Evolutionary conservation across 2,329 filamentous ascomycete genomes (phyloP), one percentile per base, ranked within the genome.

Genomic region (Epichloe sibirici): DNA sequence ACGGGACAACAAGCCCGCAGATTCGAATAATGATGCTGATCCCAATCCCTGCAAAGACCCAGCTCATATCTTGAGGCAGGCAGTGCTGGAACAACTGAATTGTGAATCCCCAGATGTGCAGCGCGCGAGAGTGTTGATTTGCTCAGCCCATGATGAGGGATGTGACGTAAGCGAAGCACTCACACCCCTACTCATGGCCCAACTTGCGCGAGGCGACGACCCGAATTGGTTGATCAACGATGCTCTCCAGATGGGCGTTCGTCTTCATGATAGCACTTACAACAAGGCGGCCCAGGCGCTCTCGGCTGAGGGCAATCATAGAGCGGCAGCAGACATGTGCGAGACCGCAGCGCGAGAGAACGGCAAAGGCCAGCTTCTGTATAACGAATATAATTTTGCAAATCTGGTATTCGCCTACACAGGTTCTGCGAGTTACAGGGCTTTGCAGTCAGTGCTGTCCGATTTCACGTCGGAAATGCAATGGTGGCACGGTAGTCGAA

Each of bases 81-180:
- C 72, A 8, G 70, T 79, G 8, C 58, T 69, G 9, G 73, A 74
- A 2, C 65, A 69, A 13, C 58, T 78, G 49, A 62, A 61, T 15
- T 45, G 59, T 15, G 61, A 68, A 39, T 61, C 59, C 3, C 53
- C 60, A 3, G 58, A 62, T 44, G 53, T 66, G 47, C 53, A 59
- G 46, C 46, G 59, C 21, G 73, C 75, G 1, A 61, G 68, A 17
- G 57, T 56, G 0, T 62, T 79, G 15, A 66, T 80, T 5, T 59
- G 60, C 5, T 58, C 61, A 34, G 72, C 74, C 0, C 65, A 72
- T 38, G 49, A 56, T 1, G 59, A 65, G 11, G 75, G 74, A 4
- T 60, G 68, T 11, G 70, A 79, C 53, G 65, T 75, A 5, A 69
- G 63, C 46, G 54, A 58, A 1, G 72, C 71, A 3, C 56, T 70